These are phyloP conservation scores for Oehlia diaphana DNA, from an alignment of 192 early-diverging fungal species.

Conservation along the genomic window DNA sequence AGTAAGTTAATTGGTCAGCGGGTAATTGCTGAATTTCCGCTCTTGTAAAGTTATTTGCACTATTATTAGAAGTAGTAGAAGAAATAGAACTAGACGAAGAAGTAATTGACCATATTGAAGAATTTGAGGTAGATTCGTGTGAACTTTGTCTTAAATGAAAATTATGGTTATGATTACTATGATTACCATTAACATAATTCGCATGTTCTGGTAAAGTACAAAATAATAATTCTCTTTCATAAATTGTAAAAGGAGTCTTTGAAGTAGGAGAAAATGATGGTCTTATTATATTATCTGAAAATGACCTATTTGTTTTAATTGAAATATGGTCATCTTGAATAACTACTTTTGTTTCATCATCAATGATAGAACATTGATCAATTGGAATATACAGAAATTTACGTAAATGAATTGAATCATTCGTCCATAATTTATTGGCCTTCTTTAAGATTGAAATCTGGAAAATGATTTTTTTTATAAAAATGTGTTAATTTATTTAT, in stretches of 20 bases:
- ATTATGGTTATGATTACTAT: background rate
- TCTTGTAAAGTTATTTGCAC: background rate
- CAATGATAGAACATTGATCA: conserved; percentile 38
- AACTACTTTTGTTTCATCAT: conserved; percentile 12
- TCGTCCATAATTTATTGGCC: conserved; percentile 53
- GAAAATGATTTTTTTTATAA: background rate
- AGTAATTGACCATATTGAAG: background rate
- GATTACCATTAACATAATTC: background rate
- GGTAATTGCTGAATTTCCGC: background rate
- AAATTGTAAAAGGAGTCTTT: background rate
- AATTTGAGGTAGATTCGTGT: background rate
- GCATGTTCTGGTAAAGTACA: background rate
- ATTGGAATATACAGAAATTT: conserved; percentile 53
- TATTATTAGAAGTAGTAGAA: background rate
- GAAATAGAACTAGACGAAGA: background rate
- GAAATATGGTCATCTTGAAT: conserved; percentile 14
- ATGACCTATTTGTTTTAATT: background rate
- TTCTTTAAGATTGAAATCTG: conserved; percentile 42
- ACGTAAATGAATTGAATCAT: conserved; percentile 52
- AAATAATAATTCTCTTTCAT: background rate
- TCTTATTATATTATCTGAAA: background rate
- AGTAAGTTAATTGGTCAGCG: background rate
- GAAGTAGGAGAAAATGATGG: background rate
- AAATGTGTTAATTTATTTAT: background rate
- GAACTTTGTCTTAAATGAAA: background rate